Evolutionary conservation across 2,329 filamentous ascomycete species (phyloP), one percentile per base, ranked within the genome.

Genomic region (Trichophyton simii): DNA sequence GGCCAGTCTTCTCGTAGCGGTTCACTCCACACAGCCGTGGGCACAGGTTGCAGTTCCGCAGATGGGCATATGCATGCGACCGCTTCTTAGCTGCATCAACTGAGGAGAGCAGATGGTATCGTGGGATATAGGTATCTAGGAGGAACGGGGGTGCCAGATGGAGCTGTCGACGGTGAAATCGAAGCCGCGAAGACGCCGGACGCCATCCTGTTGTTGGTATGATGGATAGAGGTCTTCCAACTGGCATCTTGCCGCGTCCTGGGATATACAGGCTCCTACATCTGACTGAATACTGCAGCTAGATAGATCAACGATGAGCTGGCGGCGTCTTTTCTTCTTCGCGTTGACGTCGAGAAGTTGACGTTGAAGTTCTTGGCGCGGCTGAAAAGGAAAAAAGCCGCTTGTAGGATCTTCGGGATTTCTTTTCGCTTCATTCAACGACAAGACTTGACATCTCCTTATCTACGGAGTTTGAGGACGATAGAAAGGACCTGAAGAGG

Each of bases 11-110:
- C 73, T 91, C 83, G 68, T 85, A 90, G n/a, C 89, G 83, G 71
- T 95, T 91, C 38, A 92, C 87, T 60, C 85, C 84, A 72, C 89
- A 94, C 54, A 83, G 76, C 11, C 88, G 80, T 1, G 89, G 89
- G 67, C 89, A 95, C 6, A 95, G 79, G 68, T 94, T 95, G 75
- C 88, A 95, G 61, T 90, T 84, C 11, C 81, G 77, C 31, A 95
- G 77, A 70, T 95, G 88, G 0, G 84, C 83, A 68, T 91, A 89
- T 1, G 89, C 88, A 20, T 77, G 75, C 0, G 85, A 86, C 9
- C 87, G 83, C 71, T 95, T 95, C 75, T 84, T 85, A 1, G 87
- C 80, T 3, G 83, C 85, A 60, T 91, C 86, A 2, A 82, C 72
- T 1, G 87, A 83, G 1, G 84, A 84, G 11, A 94, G 78, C 3